Base-by-base conservation (phyloP, 2,329 filamentous ascomycete genomes). In the Aspergillus clavatus region DNA sequence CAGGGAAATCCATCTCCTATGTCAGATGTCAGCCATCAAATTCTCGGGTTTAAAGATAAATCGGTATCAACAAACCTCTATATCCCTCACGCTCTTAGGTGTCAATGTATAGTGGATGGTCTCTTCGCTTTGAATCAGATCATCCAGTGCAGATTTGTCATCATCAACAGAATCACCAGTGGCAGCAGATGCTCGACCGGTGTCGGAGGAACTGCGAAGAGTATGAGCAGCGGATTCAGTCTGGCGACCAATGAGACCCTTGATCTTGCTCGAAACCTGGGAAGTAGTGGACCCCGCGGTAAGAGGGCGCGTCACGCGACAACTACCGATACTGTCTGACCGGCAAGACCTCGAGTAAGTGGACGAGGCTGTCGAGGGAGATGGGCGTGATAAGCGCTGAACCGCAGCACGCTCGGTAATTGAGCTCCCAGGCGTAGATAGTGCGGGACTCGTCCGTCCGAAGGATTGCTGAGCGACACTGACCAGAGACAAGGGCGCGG, bases 81-180 rank as follows among this genome's bases (percentile, higher is more conserved):
- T 82, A 53, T 87, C 79, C 49, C 86, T 83, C 79, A 91, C 87
- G 55, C 78, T 87, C 60, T 86, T 82, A 0, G 87, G 87, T 0
- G 87, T 93, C 22, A 91, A 73, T 1, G 87, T 91, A 63, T 86
- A 91, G 56, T 87, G 87, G 35, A 91, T 83, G 1, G 87, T 91
- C 61, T 89, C 81, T 56, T 89, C 84, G 63, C 87, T 89, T 45
- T 87, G 81, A 51, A 93, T 90, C 40, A 91, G 74, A 55, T 89
- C 79, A 59, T 93, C 87, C 58, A 93, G 84, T 55, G 86, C 80
- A 7, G 80, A 78, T 39, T 84, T 79, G 46, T 83, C 79, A 37
- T 80, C 79, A 5, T 58, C 59, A 21, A 52, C 43, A 14, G 62
- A 63, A 18, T 63, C 62, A 27, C 50, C 57, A 29, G 56, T 62